Evolutionary conservation across 2,329 filamentous ascomycete species (phyloP).

Genomic region (Fusarium dlaminii): DNA sequence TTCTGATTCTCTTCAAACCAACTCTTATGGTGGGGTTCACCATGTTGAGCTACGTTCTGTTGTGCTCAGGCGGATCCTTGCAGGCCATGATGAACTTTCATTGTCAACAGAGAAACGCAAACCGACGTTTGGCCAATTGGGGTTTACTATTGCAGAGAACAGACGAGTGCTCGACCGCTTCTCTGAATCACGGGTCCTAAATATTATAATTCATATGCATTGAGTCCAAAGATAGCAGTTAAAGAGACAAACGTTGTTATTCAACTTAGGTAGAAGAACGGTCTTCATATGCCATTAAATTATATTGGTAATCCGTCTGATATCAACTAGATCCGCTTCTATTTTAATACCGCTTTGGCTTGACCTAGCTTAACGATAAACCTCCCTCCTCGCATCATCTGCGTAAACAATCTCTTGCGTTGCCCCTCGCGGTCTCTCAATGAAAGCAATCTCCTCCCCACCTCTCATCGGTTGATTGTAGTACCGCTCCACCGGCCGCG

Average conservation of each 20-base stretch:
- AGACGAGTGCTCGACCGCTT: neutral
- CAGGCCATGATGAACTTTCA: neutral
- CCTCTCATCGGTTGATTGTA: constrained; percentile 50
- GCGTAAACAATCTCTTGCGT: constrained; percentile 58
- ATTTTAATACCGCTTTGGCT: neutral
- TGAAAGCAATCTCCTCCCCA: constrained; percentile 54
- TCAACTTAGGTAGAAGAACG: neutral
- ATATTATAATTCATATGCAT: neutral
- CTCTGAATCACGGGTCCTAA: neutral
- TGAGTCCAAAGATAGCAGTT: neutral
- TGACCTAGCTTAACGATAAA: constrained; percentile 46
- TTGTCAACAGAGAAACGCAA: neutral
- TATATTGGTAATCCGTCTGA: neutral
- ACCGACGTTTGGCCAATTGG: neutral
- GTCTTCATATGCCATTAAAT: neutral
- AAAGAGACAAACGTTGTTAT: neutral
- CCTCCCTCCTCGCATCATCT: constrained; percentile 51
- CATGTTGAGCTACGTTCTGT: neutral
- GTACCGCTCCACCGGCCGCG: constrained; percentile 55
- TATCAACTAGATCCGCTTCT: neutral
- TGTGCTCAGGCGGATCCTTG: neutral
- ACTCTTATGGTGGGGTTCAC: neutral
- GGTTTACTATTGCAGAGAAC: neutral
- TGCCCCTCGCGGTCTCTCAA: constrained; percentile 54
- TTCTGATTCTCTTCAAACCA: neutral